Evolutionary conservation across 2,329 filamentous ascomycete species (phyloP), one percentile per base, ranked within the genome.

Genomic region (Botrytis fabae): DNA sequence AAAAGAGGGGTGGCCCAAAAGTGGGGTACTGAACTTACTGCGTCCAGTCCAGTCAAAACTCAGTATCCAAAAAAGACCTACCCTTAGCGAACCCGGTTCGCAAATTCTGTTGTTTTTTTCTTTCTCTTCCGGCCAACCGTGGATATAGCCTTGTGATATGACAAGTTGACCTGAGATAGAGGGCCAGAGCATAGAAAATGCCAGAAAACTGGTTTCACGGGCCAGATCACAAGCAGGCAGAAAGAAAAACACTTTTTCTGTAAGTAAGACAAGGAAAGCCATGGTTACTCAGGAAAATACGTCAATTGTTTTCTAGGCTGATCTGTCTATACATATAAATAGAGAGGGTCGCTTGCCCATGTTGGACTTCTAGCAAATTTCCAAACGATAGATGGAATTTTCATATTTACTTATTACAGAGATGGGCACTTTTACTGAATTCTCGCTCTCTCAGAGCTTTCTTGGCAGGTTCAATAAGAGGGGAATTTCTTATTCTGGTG

Each of bases 311-410:
- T 25, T 51, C 25, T 51, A n/a, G 48, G n/a, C 25, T 25, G 25
- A 51, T n/a, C 25, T 35, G 4, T 35, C 35, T 35, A 51, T 51
- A 10, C 12, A 14, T 6, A 51, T 25, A 7, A n/a, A 51, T 14
- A 10, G 6, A n/a, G 2, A 51, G 22, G 9, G 14, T 6, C 48
- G 25, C 25, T 16, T 51, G 48, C 48, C 48, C 5, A n/a, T 14
- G 25, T 51, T 12, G 2, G 25, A n/a, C 12, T 51, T 51, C 10
- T 25, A 14, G n/a, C 48, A 12, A 51, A 54, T 25, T 54, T 10
- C 48, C 3, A n/a, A n/a, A 1, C 2, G 1, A 14, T 54, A 54
- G 25, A 6, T 25, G 12, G 25, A 0, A 7, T 0, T 16, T 54
- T 54, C 48, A 14, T 54, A 3, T 54, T 6, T 16, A 16, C 28